A percentile compares a stretch with the other conserved stretches of the same genome.
Evolutionary conservation across 2,329 filamentous ascomycete genomes (phyloP).

Genomic region (Colletotrichum melonis): DNA sequence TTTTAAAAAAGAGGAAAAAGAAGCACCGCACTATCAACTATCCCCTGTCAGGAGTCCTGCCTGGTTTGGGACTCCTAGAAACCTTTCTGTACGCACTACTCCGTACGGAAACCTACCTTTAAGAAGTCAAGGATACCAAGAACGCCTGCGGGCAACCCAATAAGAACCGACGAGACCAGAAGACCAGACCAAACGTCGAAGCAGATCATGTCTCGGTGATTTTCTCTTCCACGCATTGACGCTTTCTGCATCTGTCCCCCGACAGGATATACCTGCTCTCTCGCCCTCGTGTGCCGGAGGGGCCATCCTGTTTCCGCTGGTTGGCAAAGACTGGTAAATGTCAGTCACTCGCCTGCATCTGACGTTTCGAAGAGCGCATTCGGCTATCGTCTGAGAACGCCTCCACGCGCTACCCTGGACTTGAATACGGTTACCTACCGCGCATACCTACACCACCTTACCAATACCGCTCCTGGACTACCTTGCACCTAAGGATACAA

Average conservation of each 20-base stretch:
- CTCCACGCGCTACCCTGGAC: conserved; percentile 28
- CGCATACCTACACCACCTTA: neutral
- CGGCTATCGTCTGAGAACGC: conserved; percentile 35
- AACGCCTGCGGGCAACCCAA: neutral
- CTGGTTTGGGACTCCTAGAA: neutral
- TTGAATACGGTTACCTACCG: neutral
- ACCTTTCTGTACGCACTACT: neutral
- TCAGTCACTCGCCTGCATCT: conserved; percentile 29
- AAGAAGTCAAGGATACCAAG: neutral
- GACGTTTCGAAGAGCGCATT: conserved; percentile 36
- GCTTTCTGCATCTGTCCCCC: neutral
- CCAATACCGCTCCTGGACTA: conserved; percentile 9
- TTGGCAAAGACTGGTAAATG: conserved; percentile 10
- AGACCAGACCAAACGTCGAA: conserved; percentile 38
- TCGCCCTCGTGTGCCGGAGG: conserved; percentile 9
- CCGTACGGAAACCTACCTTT: neutral
- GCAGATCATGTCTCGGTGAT: conserved; percentile 54
- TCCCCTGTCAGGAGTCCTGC: conserved; percentile 31
- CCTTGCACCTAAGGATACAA: neutral
- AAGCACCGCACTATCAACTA: conserved; percentile 17
- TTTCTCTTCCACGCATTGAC: conserved; percentile 37
- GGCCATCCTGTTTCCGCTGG: conserved; percentile 28
- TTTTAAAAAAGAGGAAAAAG: conserved; percentile 24
- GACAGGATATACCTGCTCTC: conserved; percentile 28
- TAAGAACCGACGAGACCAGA: neutral